phyloP scores from a whole-genome alignment of 257 asterid species.

The Ilex aquifolium region DNA sequence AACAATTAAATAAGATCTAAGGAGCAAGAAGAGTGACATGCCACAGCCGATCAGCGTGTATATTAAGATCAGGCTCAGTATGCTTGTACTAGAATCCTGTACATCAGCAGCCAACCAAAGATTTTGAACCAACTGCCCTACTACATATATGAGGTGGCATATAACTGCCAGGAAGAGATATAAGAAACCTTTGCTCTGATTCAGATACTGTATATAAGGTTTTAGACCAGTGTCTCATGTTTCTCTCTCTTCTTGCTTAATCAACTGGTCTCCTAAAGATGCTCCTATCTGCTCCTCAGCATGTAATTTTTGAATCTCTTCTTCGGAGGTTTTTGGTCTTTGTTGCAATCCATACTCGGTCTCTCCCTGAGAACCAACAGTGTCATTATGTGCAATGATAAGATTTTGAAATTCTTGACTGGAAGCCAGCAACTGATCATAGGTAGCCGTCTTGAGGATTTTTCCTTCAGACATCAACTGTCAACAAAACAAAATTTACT shows the following conservation, averaged over 20 bases:
- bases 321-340: conserved; percentile 20
- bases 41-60: conserved; percentile 32
- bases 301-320: conserved; percentile 33
- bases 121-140: conserved; percentile 43
- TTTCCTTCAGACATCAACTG: conserved; percentile 79
- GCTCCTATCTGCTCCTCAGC: conserved; percentile 27
- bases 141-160: conserved; percentile 28
- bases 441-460: conserved; percentile 56
- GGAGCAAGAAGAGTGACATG: conserved; percentile 26
- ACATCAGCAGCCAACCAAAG: conserved; percentile 41
- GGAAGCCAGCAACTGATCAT: conserved; percentile 43
- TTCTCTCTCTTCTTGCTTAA: conserved; percentile 45
- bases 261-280: conserved; percentile 32
- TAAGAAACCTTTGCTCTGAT: conserved; percentile 33
- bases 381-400: conserved; percentile 63
- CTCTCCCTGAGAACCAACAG: conserved; percentile 45
- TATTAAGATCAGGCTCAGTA: conserved; percentile 20
- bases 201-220: conserved; percentile 43
- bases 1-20: conserved; percentile 26
- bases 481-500: conserved; percentile 3
- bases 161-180: conserved; percentile 24
- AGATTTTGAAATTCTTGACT: conserved; percentile 69
- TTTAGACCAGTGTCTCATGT: conserved; percentile 31
- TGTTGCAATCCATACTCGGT: conserved; percentile 16
- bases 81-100: conserved; percentile 22